Percentiles rank a stretch among this genome's conserved stretches.
Evolutionary conservation across 2,329 filamentous ascomycete genomes (phyloP).

Genomic region (Daldinia eschscholtzii): DNA sequence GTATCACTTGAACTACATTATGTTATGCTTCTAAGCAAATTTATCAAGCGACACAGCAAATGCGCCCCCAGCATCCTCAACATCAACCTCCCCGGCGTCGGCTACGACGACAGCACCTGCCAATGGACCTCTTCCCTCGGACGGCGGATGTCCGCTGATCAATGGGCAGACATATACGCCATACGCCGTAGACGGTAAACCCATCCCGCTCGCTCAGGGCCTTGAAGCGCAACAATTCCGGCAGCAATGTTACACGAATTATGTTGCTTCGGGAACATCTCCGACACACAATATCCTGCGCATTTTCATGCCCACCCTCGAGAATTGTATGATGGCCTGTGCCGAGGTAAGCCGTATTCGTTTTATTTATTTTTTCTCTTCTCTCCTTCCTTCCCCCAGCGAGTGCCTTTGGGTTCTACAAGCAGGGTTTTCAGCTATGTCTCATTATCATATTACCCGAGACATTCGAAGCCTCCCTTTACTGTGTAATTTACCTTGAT

Average conservation of each 20-base stretch:
- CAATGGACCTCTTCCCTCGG: slow-evolving; percentile 37
- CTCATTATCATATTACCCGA: background rate
- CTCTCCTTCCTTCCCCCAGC: background rate
- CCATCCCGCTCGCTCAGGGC: slow-evolving; percentile 41
- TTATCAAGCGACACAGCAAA: background rate
- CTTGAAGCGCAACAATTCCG: slow-evolving; percentile 41
- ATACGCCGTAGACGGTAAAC: slow-evolving; percentile 45
- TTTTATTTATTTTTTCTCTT: background rate
- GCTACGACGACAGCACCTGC: slow-evolving; percentile 30
- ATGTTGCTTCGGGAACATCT: slow-evolving; percentile 28
- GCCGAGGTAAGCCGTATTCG: slow-evolving; percentile 34
- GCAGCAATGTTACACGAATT: slow-evolving; percentile 48
- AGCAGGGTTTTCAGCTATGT: background rate
- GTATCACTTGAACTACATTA: background rate
- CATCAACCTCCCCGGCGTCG: background rate
- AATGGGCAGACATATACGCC: slow-evolving; percentile 42
- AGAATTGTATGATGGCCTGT: slow-evolving; percentile 48
- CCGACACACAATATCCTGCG: slow-evolving; percentile 44
- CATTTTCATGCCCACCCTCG: slow-evolving; percentile 47
- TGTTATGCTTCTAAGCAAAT: background rate
- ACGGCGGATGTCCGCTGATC: slow-evolving; percentile 46
- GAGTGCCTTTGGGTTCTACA: background rate
- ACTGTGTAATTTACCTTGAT: background rate
- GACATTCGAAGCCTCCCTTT: background rate
- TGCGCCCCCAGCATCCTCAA: background rate